These are phyloP conservation scores for Panicum miliaceum DNA, from an alignment of 176 grass and related monocot species.

Conservation along the genomic window DNA sequence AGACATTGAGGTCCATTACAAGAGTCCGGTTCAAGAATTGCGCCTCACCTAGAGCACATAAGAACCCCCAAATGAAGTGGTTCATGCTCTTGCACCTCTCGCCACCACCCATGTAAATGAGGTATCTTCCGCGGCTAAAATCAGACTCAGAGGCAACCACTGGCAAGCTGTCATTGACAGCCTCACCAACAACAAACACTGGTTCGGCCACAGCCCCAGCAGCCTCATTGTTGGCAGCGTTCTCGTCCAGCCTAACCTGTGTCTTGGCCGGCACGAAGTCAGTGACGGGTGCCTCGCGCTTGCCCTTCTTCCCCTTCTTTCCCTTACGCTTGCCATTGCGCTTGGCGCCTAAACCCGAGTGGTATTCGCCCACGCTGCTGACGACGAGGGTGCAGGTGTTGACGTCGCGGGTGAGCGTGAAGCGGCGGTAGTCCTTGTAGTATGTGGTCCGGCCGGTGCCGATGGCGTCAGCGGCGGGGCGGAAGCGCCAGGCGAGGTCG, in stretches of 20 bases:
- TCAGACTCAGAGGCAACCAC: slow-evolving; percentile 77
- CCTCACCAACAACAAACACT: slow-evolving; percentile 67
- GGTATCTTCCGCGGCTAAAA: slow-evolving; percentile 63
- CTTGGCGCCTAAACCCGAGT: slow-evolving; percentile 72
- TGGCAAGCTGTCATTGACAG: slow-evolving; percentile 79
- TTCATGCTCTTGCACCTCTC: slow-evolving; percentile 99
- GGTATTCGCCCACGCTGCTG: slow-evolving; percentile 68
- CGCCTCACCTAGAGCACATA: slow-evolving; percentile 84
- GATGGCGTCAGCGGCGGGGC: slow-evolving; percentile 61
- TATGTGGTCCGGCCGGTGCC: slow-evolving; percentile 63
- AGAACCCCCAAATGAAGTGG: slow-evolving; percentile 84
- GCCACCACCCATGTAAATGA: slow-evolving; percentile 83
- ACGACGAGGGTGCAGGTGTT: slow-evolving; percentile 69
- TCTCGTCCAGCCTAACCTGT: slow-evolving; percentile 61
- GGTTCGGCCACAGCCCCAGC: slow-evolving; percentile 29
- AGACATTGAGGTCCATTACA: slow-evolving; percentile 81
- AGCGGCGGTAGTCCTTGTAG: slow-evolving; percentile 98
- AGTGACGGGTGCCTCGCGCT: slow-evolving; percentile 1
- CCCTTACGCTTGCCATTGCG: slow-evolving; percentile 49
- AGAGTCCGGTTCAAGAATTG: slow-evolving; percentile 88
- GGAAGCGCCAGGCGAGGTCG: slow-evolving; percentile 96
- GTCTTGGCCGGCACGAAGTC: slow-evolving; percentile 54
- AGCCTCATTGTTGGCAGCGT: slow-evolving; percentile 54
- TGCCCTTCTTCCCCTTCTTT: slow-evolving; percentile 66
- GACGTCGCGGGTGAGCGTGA: slow-evolving; percentile 60